Percentiles rank a stretch among this genome's conserved stretches.
Evolutionary conservation across 192 early-diverging fungal species (phyloP).

Genomic region (Dissophora ornata): DNA sequence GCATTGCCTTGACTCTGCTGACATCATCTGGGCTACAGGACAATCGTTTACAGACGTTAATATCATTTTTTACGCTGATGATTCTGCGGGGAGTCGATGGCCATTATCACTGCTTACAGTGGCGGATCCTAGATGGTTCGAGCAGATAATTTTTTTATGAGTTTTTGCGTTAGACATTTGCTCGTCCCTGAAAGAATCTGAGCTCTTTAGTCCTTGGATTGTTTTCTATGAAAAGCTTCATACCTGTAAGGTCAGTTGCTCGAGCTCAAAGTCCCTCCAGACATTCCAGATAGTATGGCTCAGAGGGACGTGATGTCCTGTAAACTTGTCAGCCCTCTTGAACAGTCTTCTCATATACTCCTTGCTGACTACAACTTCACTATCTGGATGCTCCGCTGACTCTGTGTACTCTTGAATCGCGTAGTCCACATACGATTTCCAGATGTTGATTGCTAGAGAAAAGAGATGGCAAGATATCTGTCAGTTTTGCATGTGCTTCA

Average conservation of each 20-base stretch:
- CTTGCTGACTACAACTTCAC: constrained; percentile 30
- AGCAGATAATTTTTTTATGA: no score
- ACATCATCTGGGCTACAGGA: constrained; percentile 27
- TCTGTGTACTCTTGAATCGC: constrained; percentile 60
- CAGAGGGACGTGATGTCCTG: constrained; percentile 65
- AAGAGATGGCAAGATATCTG: no score
- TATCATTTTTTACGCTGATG: no score
- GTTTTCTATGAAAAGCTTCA: no score
- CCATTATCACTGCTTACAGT: no score
- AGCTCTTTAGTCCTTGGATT: no score
- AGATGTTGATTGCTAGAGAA: constrained; percentile 70
- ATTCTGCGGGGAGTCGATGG: no score
- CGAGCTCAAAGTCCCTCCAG: constrained; percentile 69
- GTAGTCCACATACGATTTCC: constrained; percentile 72
- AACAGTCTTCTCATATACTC: constrained; percentile 58
- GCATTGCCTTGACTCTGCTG: constrained; percentile 31
- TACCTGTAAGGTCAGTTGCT: constrained; percentile 52
- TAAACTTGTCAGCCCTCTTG: constrained; percentile 58
- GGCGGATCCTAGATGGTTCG: neutral
- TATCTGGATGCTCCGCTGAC: constrained; percentile 32
- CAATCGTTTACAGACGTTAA: no score
- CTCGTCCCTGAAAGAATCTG: no score
- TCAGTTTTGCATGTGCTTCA: no score
- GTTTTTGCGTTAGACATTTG: no score
- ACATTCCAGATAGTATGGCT: constrained; percentile 74